Base-by-base conservation (phyloP, 495 filamentous ascomycete genomes). In the Daldinia childiae region DNA sequence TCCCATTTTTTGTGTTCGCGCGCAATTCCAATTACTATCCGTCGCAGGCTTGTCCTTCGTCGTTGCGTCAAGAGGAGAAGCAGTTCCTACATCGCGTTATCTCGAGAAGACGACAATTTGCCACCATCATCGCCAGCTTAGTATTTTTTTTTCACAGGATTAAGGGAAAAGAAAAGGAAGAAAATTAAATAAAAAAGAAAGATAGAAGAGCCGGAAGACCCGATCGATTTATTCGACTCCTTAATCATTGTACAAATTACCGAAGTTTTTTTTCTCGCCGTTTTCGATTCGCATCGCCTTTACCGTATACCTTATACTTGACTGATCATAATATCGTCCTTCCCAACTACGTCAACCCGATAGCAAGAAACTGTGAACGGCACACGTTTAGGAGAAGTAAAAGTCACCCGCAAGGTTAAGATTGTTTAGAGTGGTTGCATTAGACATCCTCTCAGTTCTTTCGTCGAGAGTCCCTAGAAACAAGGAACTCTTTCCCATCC, bases 31-130 rank as follows among this genome's bases (percentile, higher is more conserved):
- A 73, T 69, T 75, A 71, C 71, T 74, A 72, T 74, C 60, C 61
- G 73, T 72, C 75, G 76, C 73, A 62, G 65, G 73, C 70, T 75
- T 80, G 74, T 43, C 67, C 74, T 66, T 77, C 73, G 64, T 76
- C 66, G 73, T 74, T 67, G 65, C 57, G 57, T 62, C 55, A 56
- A 66, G 68, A 71, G 45, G 26, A 57, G 29, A 55, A 9, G 24
- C 61, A 60, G 57, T 59, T 56, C 57, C 51, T 68, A 69, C 69
- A 66, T 71, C 66, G 63, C 63, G 63, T 69, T 75, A 67, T 69
- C 69, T 64, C 66, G 60, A 68, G 66, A 64, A 70, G 64, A 69
- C 64, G 71, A 73, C 71, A 73, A 73, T 69, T 63, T 32, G 57
- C 58, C 71, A 67, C 62, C 70, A 64, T 67, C 69, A 58, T 36